Evolutionary conservation across 2,329 filamentous ascomycete species (phyloP).

Genomic region (Colletotrichum higginsianum): DNA sequence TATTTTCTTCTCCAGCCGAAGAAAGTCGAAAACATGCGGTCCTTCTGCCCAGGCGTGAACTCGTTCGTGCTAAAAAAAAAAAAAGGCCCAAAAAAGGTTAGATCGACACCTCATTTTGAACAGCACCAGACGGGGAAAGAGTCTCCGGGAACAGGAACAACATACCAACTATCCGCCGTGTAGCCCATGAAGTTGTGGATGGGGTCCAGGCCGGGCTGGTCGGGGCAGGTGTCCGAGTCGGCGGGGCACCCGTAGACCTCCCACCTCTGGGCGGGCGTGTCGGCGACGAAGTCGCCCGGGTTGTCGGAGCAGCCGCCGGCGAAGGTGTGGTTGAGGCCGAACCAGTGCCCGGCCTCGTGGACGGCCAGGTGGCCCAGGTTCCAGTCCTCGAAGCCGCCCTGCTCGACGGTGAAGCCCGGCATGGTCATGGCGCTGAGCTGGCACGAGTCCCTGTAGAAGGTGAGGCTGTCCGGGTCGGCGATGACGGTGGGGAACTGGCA

Average conservation of each 20-base stretch:
- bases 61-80: slow-evolving; percentile 47
- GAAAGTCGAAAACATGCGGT: slow-evolving; percentile 52
- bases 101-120: neutral
- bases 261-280: slow-evolving; percentile 55
- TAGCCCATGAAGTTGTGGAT: slow-evolving; percentile 49
- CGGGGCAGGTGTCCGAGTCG: slow-evolving; percentile 46
- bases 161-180: slow-evolving; percentile 52
- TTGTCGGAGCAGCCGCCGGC: slow-evolving; percentile 50
- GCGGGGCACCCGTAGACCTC: slow-evolving; percentile 35
- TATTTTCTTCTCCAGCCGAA: slow-evolving; percentile 37
- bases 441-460: slow-evolving; percentile 31
- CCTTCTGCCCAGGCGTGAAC: slow-evolving; percentile 60
- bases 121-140: neutral
- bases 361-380: slow-evolving; percentile 46
- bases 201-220: slow-evolving; percentile 44
- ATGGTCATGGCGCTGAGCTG: slow-evolving; percentile 40
- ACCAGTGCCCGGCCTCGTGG: slow-evolving; percentile 62
- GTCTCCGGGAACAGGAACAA: neutral
- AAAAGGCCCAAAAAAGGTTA: too few relatives aligned
- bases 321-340: slow-evolving; percentile 61
- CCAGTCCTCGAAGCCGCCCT: slow-evolving; percentile 33
- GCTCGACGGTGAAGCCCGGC: slow-evolving; percentile 33
- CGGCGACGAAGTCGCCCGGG: slow-evolving; percentile 54
- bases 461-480: slow-evolving; percentile 15
- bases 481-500: slow-evolving; percentile 59